phyloP scores from a whole-genome alignment of 164 flowering plant genomes.

The Aristolochia fimbriata region DNA sequence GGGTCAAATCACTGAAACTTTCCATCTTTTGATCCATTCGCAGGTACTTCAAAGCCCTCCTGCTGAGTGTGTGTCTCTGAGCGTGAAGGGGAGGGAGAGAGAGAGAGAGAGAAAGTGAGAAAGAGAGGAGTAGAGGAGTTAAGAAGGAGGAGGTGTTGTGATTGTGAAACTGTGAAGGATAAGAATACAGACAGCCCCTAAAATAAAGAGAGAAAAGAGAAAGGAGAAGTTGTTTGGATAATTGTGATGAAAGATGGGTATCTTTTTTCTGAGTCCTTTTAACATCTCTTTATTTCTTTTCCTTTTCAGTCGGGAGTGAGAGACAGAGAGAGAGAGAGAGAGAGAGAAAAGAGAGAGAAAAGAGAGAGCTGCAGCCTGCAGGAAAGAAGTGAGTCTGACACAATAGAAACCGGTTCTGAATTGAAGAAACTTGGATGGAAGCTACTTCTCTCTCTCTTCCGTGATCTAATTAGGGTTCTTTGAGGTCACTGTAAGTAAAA shows the following conservation, averaged over 20 bases:
- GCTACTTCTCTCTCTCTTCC: constrained; percentile 19
- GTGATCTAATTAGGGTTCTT: constrained; percentile 19
- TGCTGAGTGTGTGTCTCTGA: neutral
- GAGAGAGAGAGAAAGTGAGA: neutral
- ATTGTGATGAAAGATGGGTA: constrained; percentile 51
- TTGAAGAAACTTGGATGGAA: constrained; percentile 2
- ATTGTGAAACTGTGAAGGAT: constrained; percentile 5
- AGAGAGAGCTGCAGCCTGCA: constrained; percentile 18
- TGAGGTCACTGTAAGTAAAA: constrained; percentile 22
- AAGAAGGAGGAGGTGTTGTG: constrained; percentile 6
- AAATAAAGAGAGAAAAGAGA: constrained; percentile 1
- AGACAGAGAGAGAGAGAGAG: too few relatives aligned
- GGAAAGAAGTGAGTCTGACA: constrained; percentile 54
- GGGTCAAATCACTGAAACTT: constrained; percentile 48
- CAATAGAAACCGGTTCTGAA: constrained; percentile 8
- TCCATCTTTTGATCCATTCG: constrained; percentile 35
- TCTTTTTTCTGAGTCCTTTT: constrained; percentile 45
- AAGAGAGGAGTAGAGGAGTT: constrained; percentile 6
- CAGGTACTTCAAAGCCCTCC: constrained; percentile 29
- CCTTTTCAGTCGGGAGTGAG: constrained; percentile 20
- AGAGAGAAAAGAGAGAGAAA: too few relatives aligned
- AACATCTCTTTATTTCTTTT: constrained; percentile 18
- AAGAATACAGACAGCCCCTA: neutral
- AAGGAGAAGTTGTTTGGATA: constrained; percentile 23
- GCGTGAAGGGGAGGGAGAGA: neutral